phyloP scores from a whole-genome alignment of 202 grass and related monocot genomes.

The Dendrocalamus latiflorus region DNA sequence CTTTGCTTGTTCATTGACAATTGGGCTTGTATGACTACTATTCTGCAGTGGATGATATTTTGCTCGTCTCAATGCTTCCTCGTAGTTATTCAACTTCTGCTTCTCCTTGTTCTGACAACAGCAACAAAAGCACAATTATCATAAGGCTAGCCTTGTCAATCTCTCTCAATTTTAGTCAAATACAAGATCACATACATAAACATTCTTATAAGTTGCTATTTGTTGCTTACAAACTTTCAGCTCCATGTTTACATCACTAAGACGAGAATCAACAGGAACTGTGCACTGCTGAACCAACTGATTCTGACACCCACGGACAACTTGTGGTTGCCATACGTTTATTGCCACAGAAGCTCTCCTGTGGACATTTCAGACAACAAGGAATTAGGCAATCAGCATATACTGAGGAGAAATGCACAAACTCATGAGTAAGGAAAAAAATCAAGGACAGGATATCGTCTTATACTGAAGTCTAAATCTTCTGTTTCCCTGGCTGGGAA shows the following conservation, averaged over 20 bases:
- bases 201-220: constrained; percentile 59
- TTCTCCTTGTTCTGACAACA: constrained; percentile 66
- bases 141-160: constrained; percentile 14
- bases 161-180: neutral
- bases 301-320: constrained; percentile 71
- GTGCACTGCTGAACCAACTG: constrained; percentile 92
- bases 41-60: constrained; percentile 70
- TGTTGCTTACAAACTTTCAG: constrained; percentile 98
- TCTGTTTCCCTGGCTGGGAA: neutral
- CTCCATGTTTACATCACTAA: constrained; percentile 78
- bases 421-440: neutral
- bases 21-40: constrained; percentile 12
- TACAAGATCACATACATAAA: constrained; percentile 64
- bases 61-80: constrained; percentile 56
- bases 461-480: neutral
- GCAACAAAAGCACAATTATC: constrained; percentile 25
- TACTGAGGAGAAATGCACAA: neutral
- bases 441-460: neutral
- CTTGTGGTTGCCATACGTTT: constrained; percentile 95
- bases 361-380: constrained; percentile 14
- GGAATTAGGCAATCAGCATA: neutral
- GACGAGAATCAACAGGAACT: constrained; percentile 65
- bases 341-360: constrained; percentile 84
- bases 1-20: constrained; percentile 37
- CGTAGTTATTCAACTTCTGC: constrained; percentile 49